Conservation (phyloP, 1,284 basidiomycete genomes). For the Malassezia restricta region DNA sequence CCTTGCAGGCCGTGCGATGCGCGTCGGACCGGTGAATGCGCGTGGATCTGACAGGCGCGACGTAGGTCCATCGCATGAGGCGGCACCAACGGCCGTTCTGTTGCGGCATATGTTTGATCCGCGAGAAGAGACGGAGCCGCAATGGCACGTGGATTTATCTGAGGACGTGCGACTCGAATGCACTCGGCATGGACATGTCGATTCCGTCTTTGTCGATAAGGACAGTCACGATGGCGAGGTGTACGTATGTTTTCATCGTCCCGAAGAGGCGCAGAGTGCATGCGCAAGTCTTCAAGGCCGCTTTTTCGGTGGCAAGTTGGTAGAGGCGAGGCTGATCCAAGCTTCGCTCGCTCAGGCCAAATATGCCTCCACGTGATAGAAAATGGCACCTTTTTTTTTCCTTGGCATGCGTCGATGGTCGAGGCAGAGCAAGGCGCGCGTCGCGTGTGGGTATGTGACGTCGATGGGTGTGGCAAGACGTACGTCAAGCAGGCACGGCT, state of each 20-base stretch:
- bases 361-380: neutral
- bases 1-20: slow-evolving; percentile 68
- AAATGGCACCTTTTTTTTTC: neutral
- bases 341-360: slow-evolving; percentile 8
- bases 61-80: slow-evolving; percentile 41
- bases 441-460: slow-evolving; percentile 4
- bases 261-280: slow-evolving; percentile 69
- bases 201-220: slow-evolving; percentile 80
- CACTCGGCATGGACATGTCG: slow-evolving; percentile 71
- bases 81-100: slow-evolving; percentile 54
- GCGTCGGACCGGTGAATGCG: slow-evolving; percentile 26
- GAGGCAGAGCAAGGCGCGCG: neutral
- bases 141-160: slow-evolving; percentile 91
- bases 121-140: slow-evolving; percentile 84
- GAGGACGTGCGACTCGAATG: slow-evolving; percentile 93
- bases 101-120: slow-evolving; percentile 95
- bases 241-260: slow-evolving; percentile 74
- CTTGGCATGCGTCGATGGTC: too few species aligned
- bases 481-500: slow-evolving; percentile 14
- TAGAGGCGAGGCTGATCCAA: slow-evolving; percentile 32
- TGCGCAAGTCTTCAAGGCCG: slow-evolving; percentile 81
- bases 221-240: slow-evolving; percentile 77
- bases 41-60: neutral
- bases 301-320: slow-evolving; percentile 39
- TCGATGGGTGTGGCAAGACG: slow-evolving; percentile 9